Evolutionary conservation across 2,329 filamentous ascomycete species (phyloP), one percentile per base, ranked within the genome.

Genomic region (Rhytidhysteron rufulum): DNA sequence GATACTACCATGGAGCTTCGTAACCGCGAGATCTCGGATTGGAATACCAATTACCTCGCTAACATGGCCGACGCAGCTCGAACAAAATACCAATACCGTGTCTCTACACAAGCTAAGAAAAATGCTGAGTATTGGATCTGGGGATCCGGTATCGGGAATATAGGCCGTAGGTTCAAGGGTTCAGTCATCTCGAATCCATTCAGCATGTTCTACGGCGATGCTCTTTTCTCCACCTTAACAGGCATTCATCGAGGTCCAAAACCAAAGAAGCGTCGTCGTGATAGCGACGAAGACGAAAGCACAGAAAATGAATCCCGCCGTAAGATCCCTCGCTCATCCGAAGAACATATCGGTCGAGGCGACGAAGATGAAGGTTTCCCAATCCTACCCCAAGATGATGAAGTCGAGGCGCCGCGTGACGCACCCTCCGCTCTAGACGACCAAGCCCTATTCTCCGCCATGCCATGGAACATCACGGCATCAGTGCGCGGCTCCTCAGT

Each of bases 391-490:
- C 39, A 37, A n/a, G 38, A 49, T 15, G 57, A 54, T 8, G 55
- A 71, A 7, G 62, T 84, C 16, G 88, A 94, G 60, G 63, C 87
- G 18, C 86, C 83, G 16, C 80, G 87, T 64, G 79, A 86, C 31
- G 84, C 78, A 1, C 77, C 73, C 1, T 74, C 78, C 1, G 77
- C 79, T 6, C 74, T 93, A 39, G 78, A 80, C 4, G 85, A 94
- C 43, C 78, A 83, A 39, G 77, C 83, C 34, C 75, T 78, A 20
- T 78, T 79, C 18, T 79, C 76, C 4, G 67, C 75, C n/a, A 80
- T 86, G 73, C 83, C 83, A 9, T 86, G 83, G 83, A 86, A 86
- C 48, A 66, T 76, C 32, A 78, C 72, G 6, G 72, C 75, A 3
- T 80, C 78, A 2, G 55, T 73, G 4, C 70, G 73, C 38, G 74